These are phyloP conservation scores for Apiospora arundinis DNA, from an alignment of 2,329 filamentous ascomycete species.

Conservation along the genomic window DNA sequence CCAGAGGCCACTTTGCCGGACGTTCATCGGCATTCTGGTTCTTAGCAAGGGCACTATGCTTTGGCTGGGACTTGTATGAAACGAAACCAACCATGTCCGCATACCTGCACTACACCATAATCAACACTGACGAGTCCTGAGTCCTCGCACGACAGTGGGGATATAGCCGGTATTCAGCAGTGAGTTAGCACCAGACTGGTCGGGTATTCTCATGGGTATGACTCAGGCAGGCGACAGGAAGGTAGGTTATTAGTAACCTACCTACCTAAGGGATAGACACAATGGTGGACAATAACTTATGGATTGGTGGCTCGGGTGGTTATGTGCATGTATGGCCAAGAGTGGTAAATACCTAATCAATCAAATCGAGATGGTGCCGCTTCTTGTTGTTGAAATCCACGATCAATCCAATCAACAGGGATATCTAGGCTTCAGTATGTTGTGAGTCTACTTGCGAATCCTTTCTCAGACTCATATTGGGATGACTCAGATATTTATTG, in stretches of 20 bases:
- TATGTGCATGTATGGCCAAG: not conserved
- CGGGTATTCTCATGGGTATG: not conserved
- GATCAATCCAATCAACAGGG: not conserved
- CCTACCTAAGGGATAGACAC: not conserved
- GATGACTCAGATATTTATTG: not conserved
- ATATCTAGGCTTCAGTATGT: not conserved
- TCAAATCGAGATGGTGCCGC: not conserved
- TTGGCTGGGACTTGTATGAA: constrained; percentile 6
- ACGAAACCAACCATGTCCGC: constrained; percentile 3
- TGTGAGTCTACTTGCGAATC: not conserved
- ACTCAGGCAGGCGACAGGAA: not conserved
- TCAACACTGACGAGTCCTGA: not conserved
- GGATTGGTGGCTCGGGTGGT: not conserved
- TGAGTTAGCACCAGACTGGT: not conserved
- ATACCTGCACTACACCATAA: not conserved
- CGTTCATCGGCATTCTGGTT: constrained; percentile 1
- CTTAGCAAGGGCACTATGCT: not conserved
- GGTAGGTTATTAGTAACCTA: not conserved
- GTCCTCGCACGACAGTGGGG: not conserved
- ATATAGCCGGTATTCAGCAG: not conserved
- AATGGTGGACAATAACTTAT: no score
- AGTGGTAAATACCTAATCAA: no score
- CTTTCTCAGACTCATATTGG: not conserved
- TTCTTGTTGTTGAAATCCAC: no score
- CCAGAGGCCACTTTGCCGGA: constrained; percentile 14